Base-by-base conservation (phyloP, 2,329 filamentous ascomycete genomes). In the Sordariomycetes sp. region DNA sequence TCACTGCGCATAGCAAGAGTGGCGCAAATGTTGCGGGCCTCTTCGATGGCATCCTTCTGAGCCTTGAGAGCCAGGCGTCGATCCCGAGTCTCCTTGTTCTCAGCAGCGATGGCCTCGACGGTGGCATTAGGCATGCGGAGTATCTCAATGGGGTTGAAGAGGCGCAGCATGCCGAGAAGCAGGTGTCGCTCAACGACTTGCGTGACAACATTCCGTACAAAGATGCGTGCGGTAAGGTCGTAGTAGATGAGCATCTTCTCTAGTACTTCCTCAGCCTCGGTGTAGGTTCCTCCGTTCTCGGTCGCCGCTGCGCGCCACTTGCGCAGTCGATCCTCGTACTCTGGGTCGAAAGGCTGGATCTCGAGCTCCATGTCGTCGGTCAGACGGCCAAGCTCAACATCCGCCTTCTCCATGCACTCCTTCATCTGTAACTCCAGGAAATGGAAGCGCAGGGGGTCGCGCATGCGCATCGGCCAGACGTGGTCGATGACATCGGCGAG, bases 181-280 rank as follows among this genome's bases (percentile, higher is more conserved):
- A 71, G 51, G 36, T 71, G 67, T 1, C 67, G 59, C 47, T 71
- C 68, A 1, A 68, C 61, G 0, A 71, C 66, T 38, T 71, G 67
- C 0, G 66, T 70, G 35, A 71, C 69, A 36, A 67, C 59, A 40
- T 71, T 71, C 35, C 67, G 58, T 19, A 66, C 69, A 38, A 70
- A 71, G 32, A 64, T 66, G 46, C 68, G 65, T 6, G 65, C 64
- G 3, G 66, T 67, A 8, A 71, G 58, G 25, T 71, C 66, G 40
- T 71, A 71, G 53, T 68, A 71, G 40, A 71, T 71, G 34, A 71
- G 54, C 68, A 70, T 71, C 56, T 71, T 71, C 48, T 71, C 68
- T 18, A 70, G 44, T 0, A 71, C 66, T 46, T 71, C 67, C 38
- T 71, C 64, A 0, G 68, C 67, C 37, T 71, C 66, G 3, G 60